Evolutionary conservation across 768 basidiomycete genomes (phyloP).

Genomic region (Hygrophoropsis aurantiaca): DNA sequence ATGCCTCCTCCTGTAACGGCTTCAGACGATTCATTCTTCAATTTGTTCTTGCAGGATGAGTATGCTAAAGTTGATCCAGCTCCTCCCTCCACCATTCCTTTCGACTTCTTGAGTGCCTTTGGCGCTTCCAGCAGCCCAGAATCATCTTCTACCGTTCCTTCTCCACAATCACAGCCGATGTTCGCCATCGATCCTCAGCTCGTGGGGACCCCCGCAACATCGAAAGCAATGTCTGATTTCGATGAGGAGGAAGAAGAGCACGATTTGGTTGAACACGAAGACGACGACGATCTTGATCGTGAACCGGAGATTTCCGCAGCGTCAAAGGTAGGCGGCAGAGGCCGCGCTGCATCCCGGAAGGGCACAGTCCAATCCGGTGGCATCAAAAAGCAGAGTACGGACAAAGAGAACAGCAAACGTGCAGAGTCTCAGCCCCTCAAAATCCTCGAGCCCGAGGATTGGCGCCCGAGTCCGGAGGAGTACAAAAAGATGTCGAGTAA

Average conservation of each 20-base stretch:
- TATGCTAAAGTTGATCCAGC: slow-evolving; percentile 29
- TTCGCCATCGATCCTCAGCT: slow-evolving; percentile 75
- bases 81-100: slow-evolving; percentile 29
- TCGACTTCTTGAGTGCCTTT: slow-evolving; percentile 41
- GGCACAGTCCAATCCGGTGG: slow-evolving; percentile 76
- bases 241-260: slow-evolving; percentile 33
- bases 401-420: slow-evolving; percentile 30
- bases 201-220: slow-evolving; percentile 60
- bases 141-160: slow-evolving; percentile 15
- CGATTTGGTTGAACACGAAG: slow-evolving; percentile 34
- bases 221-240: slow-evolving; percentile 40
- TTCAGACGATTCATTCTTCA: slow-evolving; percentile 37
- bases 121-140: slow-evolving; percentile 20
- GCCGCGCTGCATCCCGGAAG: slow-evolving; percentile 57
- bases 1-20: slow-evolving; percentile 17
- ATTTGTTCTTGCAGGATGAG: slow-evolving; percentile 47
- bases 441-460: slow-evolving; percentile 56
- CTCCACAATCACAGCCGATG: slow-evolving; percentile 24
- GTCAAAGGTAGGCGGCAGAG: slow-evolving; percentile 66
- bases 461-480: slow-evolving; percentile 87
- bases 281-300: slow-evolving; percentile 22
- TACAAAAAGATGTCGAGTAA: slow-evolving; percentile 95
- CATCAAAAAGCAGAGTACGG: slow-evolving; percentile 56
- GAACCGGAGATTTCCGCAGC: slow-evolving; percentile 50
- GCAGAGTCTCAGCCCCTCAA: slow-evolving; percentile 10